Evolutionary conservation across 2,329 filamentous ascomycete species (phyloP), one percentile per base, ranked within the genome.

Genomic region (Aspergillus brunneoviolaceus): DNA sequence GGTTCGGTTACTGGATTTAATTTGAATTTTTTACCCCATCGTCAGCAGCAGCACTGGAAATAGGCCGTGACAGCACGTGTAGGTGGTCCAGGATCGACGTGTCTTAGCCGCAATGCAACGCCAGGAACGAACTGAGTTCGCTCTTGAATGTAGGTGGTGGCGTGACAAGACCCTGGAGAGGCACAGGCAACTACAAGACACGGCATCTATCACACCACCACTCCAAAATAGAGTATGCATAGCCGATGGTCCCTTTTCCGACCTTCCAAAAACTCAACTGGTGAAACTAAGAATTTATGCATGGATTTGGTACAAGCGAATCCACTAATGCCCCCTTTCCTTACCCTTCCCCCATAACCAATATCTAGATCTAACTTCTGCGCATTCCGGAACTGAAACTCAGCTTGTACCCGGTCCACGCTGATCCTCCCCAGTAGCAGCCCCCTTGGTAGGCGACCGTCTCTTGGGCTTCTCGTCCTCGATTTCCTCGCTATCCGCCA

Each of bases 401-500:
- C 52, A 47, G 9, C 51, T 27, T 21, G 2, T 31, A 55, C 39
- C 14, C 16, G 39, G 5, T 10, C 39, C 14, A 19, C n/a, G 39
- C 3, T 7, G 14, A 9, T n/a, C 39, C 39, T 45, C 39, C 39
- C 16, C 39, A 19, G 14, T 9, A 19, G 14, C 16, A 45, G 39
- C 55, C 45, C 58, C 58, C 54, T 64, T 63, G 31, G 52, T 64
- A 19, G 62, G 61, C 12, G 64, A 67, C 49, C 61, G 61, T 33
- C 61, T 65, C 53, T 59, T 58, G 5, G 58, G 60, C 53, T 65
- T 66, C 25, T 66, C 68, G 35, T 68, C 68, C 21, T 72, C 67
- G 11, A 71, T 69, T 25, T 72, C 69, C 16, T 69, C 68, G 25
- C 64, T 67, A 21, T 67, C 69, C 2, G 62, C 59, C 1, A 49